phyloP scores from a whole-genome alignment of 2,329 filamentous ascomycete species.

The Penicillium brevicompactum region DNA sequence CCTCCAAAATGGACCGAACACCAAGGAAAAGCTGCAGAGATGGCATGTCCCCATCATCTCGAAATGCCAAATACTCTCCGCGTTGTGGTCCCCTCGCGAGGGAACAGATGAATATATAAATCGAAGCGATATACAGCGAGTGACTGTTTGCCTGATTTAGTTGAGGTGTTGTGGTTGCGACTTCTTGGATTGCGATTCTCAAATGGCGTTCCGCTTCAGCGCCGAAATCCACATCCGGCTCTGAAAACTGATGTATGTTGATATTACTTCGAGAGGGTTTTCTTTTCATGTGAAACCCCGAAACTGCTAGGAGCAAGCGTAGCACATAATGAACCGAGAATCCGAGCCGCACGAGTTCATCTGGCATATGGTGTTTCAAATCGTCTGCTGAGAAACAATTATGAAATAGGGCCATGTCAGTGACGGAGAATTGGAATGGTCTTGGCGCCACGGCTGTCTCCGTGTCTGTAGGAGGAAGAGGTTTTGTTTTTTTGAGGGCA shows the following conservation, averaged over 20 bases:
- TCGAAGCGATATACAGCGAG: neutral
- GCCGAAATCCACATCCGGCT: neutral
- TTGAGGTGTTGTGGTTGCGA: constrained; percentile 1
- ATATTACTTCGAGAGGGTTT: neutral
- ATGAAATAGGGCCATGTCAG: constrained; percentile 19
- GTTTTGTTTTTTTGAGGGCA: neutral
- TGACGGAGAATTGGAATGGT: constrained; percentile 15
- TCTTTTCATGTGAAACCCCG: constrained; percentile 13
- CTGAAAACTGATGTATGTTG: neutral
- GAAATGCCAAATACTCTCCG: constrained; percentile 19
- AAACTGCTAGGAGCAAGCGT: constrained; percentile 14
- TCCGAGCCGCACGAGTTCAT: constrained; percentile 7
- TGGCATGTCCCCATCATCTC: constrained; percentile 1
- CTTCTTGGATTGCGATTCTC: constrained; percentile 8
- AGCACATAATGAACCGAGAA: constrained; percentile 15
- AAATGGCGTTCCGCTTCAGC: constrained; percentile 14
- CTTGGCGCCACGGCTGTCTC: neutral
- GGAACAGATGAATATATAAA: neutral
- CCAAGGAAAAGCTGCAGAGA: constrained; percentile 15
- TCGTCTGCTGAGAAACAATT: constrained; percentile 13
- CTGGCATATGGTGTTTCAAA: neutral
- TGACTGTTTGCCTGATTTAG: neutral
- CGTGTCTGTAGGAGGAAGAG: neutral
- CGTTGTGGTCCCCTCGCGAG: neutral
- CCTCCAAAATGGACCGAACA: constrained; percentile 13